Evolutionary conservation across 2,329 filamentous ascomycete species (phyloP), one percentile per base, ranked within the genome.

Genomic region (Fusarium verticillioides): DNA sequence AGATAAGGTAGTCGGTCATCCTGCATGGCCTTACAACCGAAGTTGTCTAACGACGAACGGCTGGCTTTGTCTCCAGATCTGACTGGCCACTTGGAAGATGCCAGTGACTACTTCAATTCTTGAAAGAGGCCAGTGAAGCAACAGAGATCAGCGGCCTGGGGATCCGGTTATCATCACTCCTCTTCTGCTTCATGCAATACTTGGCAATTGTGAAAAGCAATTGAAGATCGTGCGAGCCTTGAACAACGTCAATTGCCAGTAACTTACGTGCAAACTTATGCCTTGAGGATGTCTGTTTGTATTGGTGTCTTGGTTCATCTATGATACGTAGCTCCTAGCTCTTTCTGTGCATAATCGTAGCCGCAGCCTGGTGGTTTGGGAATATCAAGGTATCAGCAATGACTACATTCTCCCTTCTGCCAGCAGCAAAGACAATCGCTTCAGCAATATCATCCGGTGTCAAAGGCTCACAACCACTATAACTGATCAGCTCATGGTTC

Each of bases 371-470:
- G 79, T 97, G 95, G 78, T 92, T 96, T 3, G 95, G 95, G 83
- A 93, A 97, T 57, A 98, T 86, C 69, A 98, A 82, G 7, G 94
- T 92, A 83, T 97, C 95, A 18, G 95, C 95, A 75, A 97, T 84
- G 21, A 97, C 94, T 10, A 97, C 94, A 79, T 97, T 97, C 84
- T 97, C 94, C 76, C 92, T 90, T 78, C 95, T 88, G 4, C 92
- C 92, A 11, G 93, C 94, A 13, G 93, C 88, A 80, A 97, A 98
- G 4, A 98, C 94, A 39, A 97, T 87, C 16, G 96, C 88, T 83
- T 97, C 95, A 7, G 95, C 95, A 78, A 98, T 95, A 79, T 97
- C 95, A 50, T 96, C 94, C 0, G 93, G 93, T 1, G 94, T 97
- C 77, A 98, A 85, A 32, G 95, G 94, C 72, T 97, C 93, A 74